Evolutionary conservation across 345 rosid genomes (phyloP).

Genomic region (sweet orange (Citrus sinensis)): DNA sequence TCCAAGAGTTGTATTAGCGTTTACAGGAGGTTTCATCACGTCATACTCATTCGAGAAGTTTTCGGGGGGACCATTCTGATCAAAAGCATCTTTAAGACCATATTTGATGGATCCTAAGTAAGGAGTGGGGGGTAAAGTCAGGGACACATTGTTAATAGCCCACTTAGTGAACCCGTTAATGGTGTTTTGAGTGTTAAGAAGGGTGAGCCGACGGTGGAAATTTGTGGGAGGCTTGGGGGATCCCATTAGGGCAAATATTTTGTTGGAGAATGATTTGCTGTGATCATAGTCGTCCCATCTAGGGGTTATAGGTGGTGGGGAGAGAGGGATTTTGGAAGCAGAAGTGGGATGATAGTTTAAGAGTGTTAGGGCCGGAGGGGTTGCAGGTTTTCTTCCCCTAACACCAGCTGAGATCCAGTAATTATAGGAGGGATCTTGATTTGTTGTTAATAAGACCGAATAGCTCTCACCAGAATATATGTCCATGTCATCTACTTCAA

Average conservation of each 20-base stretch:
- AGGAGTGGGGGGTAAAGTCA: conserved; percentile 62
- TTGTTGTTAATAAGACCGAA: conserved; percentile 60
- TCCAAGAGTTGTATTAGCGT: conserved; percentile 47
- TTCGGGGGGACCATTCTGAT: conserved; percentile 44
- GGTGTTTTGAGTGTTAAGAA: conserved; percentile 71
- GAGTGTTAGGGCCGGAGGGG: conserved; percentile 55
- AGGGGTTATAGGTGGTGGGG: conserved; percentile 60
- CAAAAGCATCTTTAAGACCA: conserved; percentile 36
- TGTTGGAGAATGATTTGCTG: conserved; percentile 44
- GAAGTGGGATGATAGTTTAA: conserved; percentile 46
- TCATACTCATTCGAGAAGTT: conserved; percentile 38
- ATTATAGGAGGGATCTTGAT: conserved; percentile 44
- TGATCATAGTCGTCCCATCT: conserved; percentile 55
- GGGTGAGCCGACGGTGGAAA: conserved; percentile 35
- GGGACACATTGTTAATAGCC: conserved; percentile 75
- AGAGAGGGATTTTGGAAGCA: conserved; percentile 33
- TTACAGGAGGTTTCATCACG: conserved; percentile 40
- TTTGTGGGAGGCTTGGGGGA: conserved; percentile 42
- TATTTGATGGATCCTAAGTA: conserved; percentile 64
- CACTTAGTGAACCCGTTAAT: conserved; percentile 54
- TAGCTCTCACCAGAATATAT: conserved; percentile 84
- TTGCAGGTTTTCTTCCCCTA: conserved; percentile 52
- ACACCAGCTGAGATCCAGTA: conserved; percentile 65
- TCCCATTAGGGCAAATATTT: conserved; percentile 37
- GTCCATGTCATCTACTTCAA: conserved; percentile 50